Evolutionary conservation across 2,329 filamentous ascomycete genomes (phyloP).

Genomic region (Alternaria sp.): DNA sequence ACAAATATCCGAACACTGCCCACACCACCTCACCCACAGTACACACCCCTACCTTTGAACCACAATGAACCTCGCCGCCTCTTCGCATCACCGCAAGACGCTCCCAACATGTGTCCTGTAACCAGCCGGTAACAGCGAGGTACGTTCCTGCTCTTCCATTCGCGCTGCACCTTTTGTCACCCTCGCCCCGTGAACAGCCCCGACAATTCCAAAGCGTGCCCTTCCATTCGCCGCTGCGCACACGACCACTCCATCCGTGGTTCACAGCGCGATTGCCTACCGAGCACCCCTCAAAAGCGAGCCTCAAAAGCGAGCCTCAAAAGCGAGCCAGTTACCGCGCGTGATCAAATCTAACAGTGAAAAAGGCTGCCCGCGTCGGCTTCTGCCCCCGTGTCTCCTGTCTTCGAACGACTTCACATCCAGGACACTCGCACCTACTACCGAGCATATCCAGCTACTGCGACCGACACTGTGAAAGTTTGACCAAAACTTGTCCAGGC

Average conservation of each 20-base stretch:
- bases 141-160: slow-evolving; percentile 19
- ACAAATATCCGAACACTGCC: slow-evolving; percentile 9
- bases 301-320: not conserved
- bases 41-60: slow-evolving; percentile 6
- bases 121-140: slow-evolving; percentile 37
- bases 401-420: slow-evolving; percentile 6
- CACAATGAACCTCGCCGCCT: slow-evolving; percentile 39
- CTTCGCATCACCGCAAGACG: slow-evolving; percentile 39
- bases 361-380: slow-evolving; percentile 29
- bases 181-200: not conserved
- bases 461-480: slow-evolving; percentile 1
- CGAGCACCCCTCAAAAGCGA: not conserved
- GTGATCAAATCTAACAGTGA: slow-evolving; percentile 13
- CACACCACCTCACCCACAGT: slow-evolving; percentile 5
- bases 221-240: slow-evolving; percentile 8
- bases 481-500: not conserved
- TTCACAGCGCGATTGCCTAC: slow-evolving; percentile 11
- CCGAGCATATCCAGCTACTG: not conserved
- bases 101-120: slow-evolving; percentile 40
- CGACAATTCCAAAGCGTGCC: not conserved
- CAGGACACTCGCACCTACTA: slow-evolving; percentile 7
- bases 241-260: slow-evolving; percentile 7
- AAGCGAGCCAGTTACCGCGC: not conserved
- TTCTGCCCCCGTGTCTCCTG: slow-evolving; percentile 24
- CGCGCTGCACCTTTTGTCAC: not conserved